These are phyloP conservation scores for Aspergillus pseudonomiae DNA, from an alignment of 2,329 filamentous ascomycete species.

Conservation along the genomic window DNA sequence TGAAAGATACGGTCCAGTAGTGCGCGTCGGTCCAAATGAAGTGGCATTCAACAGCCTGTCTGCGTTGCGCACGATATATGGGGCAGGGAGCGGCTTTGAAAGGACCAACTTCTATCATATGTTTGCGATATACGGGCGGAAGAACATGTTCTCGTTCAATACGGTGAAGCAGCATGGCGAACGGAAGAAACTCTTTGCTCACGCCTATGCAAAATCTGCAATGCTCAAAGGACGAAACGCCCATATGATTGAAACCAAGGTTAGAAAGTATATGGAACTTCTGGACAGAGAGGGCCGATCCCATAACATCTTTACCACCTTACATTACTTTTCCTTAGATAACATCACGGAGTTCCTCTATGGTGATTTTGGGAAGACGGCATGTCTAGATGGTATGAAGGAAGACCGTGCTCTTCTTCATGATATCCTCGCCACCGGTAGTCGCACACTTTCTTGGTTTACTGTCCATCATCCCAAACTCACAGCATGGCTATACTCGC, in stretches of 20 bases:
- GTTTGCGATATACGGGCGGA: conserved; percentile 57
- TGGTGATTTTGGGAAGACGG: conserved; percentile 49
- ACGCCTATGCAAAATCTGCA: conserved; percentile 56
- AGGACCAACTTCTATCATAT: conserved; percentile 58
- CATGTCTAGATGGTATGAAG: conserved; percentile 43
- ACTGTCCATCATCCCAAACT: conserved; percentile 49
- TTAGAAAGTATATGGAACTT: conserved; percentile 44
- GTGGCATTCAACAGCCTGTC: conserved; percentile 49
- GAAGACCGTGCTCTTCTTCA: conserved; percentile 46
- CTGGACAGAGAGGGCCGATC: conserved; percentile 40
- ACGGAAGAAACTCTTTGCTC: conserved; percentile 56
- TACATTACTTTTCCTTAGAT: conserved; percentile 59
- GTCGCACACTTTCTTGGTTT: conserved; percentile 54
- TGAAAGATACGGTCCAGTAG: conserved; percentile 48
- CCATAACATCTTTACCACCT: conserved; percentile 50
- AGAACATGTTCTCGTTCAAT: conserved; percentile 58
- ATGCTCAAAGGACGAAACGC: conserved; percentile 42
- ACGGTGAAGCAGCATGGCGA: conserved; percentile 49
- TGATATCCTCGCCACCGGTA: conserved; percentile 53
- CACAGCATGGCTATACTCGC: conserved; percentile 54
- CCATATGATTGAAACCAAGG: conserved; percentile 45
- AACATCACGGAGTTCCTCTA: conserved; percentile 58
- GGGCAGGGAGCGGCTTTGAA: conserved; percentile 55
- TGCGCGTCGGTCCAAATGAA: conserved; percentile 54
- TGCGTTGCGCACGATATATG: conserved; percentile 58